Base-by-base conservation (phyloP, 2,329 filamentous ascomycete species). In the Periglandula ipomoeae region DNA sequence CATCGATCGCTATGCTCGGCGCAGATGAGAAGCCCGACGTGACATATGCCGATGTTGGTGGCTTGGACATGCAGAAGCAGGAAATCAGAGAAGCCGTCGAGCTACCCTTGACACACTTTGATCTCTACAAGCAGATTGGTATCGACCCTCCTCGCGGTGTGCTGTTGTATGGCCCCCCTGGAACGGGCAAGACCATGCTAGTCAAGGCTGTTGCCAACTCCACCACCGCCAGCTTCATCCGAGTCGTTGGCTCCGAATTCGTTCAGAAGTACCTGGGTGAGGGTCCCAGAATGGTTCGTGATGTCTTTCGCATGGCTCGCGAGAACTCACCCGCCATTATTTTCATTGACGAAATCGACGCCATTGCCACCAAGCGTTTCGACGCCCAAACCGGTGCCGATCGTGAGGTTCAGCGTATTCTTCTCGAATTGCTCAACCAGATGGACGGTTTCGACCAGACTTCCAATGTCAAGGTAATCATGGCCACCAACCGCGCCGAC, bases 361-460 rank as follows among this genome's bases (percentile, higher is more conserved):
- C 93, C 54, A 97, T 98, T 61, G 93, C 93, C 52, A 98, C 93
- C 37, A 98, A 98, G 75, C 91, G 93, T 68, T 98, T 98, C 71
- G 93, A 98, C 65, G 93, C 93, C 22, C 93, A 98, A 71, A 98
- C 93, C 4, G 93, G 93, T 67, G 93, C 93, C 56, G 93, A 98
- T 65, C 83, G 93, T 72, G 93, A 98, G 71, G 93, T 98, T 15
- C 93, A 98, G 74, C 91, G 93, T 78, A 98, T 98, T 62, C 76
- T 98, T 51, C 84, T 98, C 52, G 93, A 98, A 69, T 75, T 98
- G 57, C 84, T 98, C 55, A 98, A 98, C 73, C 93, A 98, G 72
- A 98, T 98, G 93, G 93, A 98, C 66, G 93, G 93, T 56, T 98
- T 98, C 74, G 93, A 98, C 68, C 93, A 98, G 70, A 95, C 89